Base-by-base conservation (phyloP, 108 stramenopile genomes). In the Skeletonema tropicum region DNA sequence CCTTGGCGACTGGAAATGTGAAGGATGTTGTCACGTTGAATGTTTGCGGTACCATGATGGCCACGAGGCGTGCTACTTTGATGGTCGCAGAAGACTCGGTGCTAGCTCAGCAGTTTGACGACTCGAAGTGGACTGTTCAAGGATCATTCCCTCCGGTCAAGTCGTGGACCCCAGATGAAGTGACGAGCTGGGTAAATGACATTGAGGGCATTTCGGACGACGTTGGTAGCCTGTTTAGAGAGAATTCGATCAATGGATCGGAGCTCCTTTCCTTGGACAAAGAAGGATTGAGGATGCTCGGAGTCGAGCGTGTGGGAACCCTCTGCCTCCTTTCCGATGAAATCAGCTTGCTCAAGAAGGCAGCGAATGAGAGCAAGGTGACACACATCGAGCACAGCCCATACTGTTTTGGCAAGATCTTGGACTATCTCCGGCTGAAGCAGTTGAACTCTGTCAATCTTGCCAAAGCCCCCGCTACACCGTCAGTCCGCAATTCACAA, bases 401-500 rank as follows among this genome's bases (percentile, higher is more conserved):
- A 3, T 60, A 60, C 23, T 60, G 33, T 21, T 60, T 60, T 60
- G 59, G 59, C 14, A 60, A 60, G 59, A 60, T 60, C 5, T n/a
- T 60, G 15, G 59, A 60, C 59, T 23, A 33, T 15, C 59, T 60
- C 14, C 59, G 59, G 3, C 6, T 60, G 30, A 60, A 60, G 23
- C 13, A 60, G 4, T 23, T 60, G 5, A 21, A 60, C 33, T 60
- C 59, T 21, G 30, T 3, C 13, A 32, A 32, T 13, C 59, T 60
- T 32, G 33, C 11, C 3, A 60, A 60, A 32, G 59, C 0, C 30
- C 59, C 59, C 30, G 23, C 1, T 25, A 21, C 33, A 15, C 59
- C 59, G 15, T 15, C 59, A 0, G 21, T 60, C 30, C 21, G 23
- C 4, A 29, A 15, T 10, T 29, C 29, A 33, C 30, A 21, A 25